Base-by-base conservation (phyloP, 1,284 basidiomycete genomes). In the Puccinia coronata region DNA sequence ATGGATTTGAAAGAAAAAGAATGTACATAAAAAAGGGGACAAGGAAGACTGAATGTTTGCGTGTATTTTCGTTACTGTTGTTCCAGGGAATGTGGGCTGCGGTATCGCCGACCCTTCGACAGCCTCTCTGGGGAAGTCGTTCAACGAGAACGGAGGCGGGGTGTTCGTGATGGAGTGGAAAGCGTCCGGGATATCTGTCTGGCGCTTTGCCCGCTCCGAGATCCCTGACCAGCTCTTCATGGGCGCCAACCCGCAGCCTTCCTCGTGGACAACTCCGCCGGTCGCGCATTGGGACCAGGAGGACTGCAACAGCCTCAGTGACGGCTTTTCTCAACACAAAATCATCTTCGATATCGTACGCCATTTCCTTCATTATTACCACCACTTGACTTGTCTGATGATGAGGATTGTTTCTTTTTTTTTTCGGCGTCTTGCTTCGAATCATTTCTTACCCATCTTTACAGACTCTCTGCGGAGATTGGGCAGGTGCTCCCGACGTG, bases 391-490 rank as follows among this genome's bases (percentile, higher is more conserved):
- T n/a, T n/a, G n/a, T n/a, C n/a, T n/a, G n/a, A n/a, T n/a, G n/a
- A n/a, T 87, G 23, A 2, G 18, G 34, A 2, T 67, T 67, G 2
- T 25, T 39, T 67, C 36, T 25, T 20, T n/a, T 25, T 87, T 88
- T 82, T 87, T 91, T 47, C 92, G 94, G 83, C 85, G 87, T 34
- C 85, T 93, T 83, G 87, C 8, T 8, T 67, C 23, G 8, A n/a
- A 5, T 12, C 28, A 9, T 34, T 31, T 31, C 34, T 59, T 59
- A 94, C n/a, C n/a, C n/a, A n/a, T n/a, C n/a, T n/a, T n/a, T 76
- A 91, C 92, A 89, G 82, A 78, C 87, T 79, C 87, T 91, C 73
- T 93, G 93, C 84, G 94, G 94, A 82, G 92, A 94, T 83, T 95
- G 93, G 95, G 94, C 94, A 16, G 90, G 91, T 73, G 82, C 87